Evolutionary conservation across 1,139 yeast species (phyloP).

Genomic region (Meyerozyma sp.): DNA sequence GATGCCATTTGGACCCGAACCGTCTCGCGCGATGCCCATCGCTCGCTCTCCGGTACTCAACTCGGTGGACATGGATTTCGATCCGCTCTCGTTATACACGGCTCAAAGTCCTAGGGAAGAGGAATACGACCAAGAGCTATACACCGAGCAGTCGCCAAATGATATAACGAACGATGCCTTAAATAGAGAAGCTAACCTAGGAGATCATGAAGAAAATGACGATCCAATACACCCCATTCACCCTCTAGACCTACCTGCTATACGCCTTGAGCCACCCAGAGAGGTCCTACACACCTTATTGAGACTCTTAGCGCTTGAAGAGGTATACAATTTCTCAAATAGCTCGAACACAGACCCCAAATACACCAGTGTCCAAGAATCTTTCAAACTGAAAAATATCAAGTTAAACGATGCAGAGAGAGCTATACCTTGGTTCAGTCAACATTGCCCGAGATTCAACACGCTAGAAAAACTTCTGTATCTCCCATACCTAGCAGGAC

Average conservation of each 20-base stretch:
- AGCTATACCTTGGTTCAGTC: slow-evolving; percentile 38
- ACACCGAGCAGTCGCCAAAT: background rate
- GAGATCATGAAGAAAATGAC: slow-evolving; percentile 14
- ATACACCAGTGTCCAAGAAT: slow-evolving; percentile 10
- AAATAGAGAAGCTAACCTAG: slow-evolving; percentile 3
- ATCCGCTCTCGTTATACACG: slow-evolving; percentile 39
- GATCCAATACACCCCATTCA: slow-evolving; percentile 40
- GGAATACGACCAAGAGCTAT: background rate
- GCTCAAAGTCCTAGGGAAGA: slow-evolving; percentile 10
- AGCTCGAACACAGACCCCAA: slow-evolving; percentile 2
- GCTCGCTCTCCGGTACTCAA: slow-evolving; percentile 2
- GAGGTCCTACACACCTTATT: slow-evolving; percentile 42
- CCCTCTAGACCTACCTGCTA: slow-evolving; percentile 60
- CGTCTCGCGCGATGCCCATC: background rate
- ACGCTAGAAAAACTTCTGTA: slow-evolving; percentile 18
- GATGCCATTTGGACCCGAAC: background rate
- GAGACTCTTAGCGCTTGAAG: slow-evolving; percentile 45
- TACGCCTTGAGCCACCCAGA: slow-evolving; percentile 45
- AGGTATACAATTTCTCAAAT: slow-evolving; percentile 51
- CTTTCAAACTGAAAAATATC: slow-evolving; percentile 24
- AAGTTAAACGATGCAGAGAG: slow-evolving; percentile 12
- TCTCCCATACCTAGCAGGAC: slow-evolving; percentile 20
- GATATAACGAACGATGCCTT: background rate
- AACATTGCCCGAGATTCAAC: slow-evolving; percentile 29
- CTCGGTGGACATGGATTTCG: slow-evolving; percentile 24